Evolutionary conservation across 805 yeast species (phyloP), one percentile per base, ranked within the genome.

Genomic region (Metschnikowia lachancei): DNA sequence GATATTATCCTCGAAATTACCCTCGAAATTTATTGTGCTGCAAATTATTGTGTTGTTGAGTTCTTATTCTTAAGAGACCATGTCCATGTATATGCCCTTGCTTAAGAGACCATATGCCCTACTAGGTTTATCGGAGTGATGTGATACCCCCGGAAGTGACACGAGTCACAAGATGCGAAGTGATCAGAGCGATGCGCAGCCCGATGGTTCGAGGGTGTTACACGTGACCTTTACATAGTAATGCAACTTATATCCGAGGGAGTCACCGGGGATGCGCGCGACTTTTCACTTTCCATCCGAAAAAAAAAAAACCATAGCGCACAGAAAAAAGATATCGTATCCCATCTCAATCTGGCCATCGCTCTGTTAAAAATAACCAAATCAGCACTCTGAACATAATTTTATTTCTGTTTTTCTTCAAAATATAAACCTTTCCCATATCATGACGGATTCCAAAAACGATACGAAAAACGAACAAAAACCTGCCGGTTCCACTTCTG

Each of bases 371-470:
- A 32, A 16, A 20, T 22, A 2, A 19, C 19, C 28, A 3, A 35
- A 13, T 35, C 28, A 35, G 26, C 24, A 17, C 28, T 4, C 35
- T 11, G 19, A 29, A 13, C 13, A 5, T 2, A 7, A 2, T 14
- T 33, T 33, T 17, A 5, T 2, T 33, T 16, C 20, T 33, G 17
- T 5, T 19, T n/a, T 24, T 3, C 13, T 10, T 24, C 14, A 4
- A 4, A 9, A 22, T 7, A n/a, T n/a, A 14, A 36, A 11, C 19
- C 16, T 24, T 22, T 7, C 4, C 22, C 3, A 31, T 12, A 29
- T 5, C 20, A 43, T 43, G 46, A 31, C 46, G n/a, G 46, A 44
- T 8, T 14, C 32, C 7, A 35, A 26, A 16, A 30, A 11, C 22
- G 28, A 29, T 9, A 11, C 41, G 8, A 40, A 32, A 30, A 5